Base-by-base conservation (phyloP, 2,329 filamentous ascomycete species). In the Epichloe sibirici region DNA sequence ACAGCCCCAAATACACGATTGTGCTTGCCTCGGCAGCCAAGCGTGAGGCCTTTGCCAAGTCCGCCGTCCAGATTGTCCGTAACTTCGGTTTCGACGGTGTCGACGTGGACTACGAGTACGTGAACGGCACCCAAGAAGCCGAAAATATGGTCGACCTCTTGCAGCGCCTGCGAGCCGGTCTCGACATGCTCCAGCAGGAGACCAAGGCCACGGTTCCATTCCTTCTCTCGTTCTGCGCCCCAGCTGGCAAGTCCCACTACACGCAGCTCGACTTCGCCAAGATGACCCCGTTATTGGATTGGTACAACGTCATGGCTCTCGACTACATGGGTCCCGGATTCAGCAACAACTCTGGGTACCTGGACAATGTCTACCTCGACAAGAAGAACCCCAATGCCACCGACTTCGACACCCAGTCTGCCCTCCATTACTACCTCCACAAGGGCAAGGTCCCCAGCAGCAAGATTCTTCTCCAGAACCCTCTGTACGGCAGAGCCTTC, bases 401-500 rank as follows among this genome's bases (percentile, higher is more conserved):
- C 2, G 84, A 84, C 5, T 87, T 84, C 70, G 83, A 75, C 70
- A 85, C 83, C 3, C 72, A 85, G 48, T 69, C 72, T 37, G 86
- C 86, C 4, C 69, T 94, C 31, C 64, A 71, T 8, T 78, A 62
- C 48, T 69, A 69, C 54, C 66, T 79, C 13, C 62, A 71, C 4
- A 69, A 74, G 13, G 82, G 81, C 12, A 42, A 47, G 43, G 74
- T 93, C 8, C 61, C 74, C 0, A 56, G 79, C 0, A 62, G 69
- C 48, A 91, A 90, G 68, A 79, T 94, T 49, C 76, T 86, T 5
- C 67, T 93, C 34, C 87, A 88, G 1, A 77, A 91, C 69, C 86
- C 88, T 0, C 73, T 93, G 1, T 93, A 91, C 63, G 88, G 88
- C 1, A 82, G 86, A 13, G 75, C 83, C 0, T 93, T 93, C 62